Percentiles rank a stretch among this genome's conserved stretches.
Conservation (phyloP, 805 yeast species). For the Candida khao-thaluensis region DNA sequence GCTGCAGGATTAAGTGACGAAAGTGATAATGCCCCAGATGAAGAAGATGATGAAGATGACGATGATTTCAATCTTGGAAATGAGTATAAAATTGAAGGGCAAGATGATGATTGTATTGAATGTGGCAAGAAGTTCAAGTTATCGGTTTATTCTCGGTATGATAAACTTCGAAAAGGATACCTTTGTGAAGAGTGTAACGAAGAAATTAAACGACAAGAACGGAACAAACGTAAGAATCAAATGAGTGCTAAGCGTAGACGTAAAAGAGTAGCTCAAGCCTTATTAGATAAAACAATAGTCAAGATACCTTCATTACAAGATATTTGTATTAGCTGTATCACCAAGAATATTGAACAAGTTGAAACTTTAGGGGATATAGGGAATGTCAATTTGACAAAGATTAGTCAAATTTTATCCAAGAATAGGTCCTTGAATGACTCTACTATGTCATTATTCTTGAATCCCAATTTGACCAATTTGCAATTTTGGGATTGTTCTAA, state of each 20-base stretch:
- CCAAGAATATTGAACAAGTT: conserved; percentile 66
- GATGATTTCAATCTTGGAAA: conserved; percentile 15
- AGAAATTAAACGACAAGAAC: conserved; percentile 38
- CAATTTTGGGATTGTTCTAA: conserved; percentile 94
- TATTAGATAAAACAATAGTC: conserved; percentile 68
- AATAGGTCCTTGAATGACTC: conserved; percentile 75
- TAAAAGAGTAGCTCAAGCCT: conserved; percentile 78
- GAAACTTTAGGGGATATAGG: conserved; percentile 90
- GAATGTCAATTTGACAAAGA: conserved; percentile 61
- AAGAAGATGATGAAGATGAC: conserved; percentile 23
- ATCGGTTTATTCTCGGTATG: conserved; percentile 62
- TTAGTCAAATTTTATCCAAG: conserved; percentile 73
- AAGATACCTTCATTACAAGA: conserved; percentile 76
- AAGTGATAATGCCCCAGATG: conserved; percentile 17
- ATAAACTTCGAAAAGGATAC: conserved; percentile 57
- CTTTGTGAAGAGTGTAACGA: conserved; percentile 63
- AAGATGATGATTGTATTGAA: conserved; percentile 58
- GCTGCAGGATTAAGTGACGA: conserved; percentile 17
- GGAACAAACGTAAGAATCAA: conserved; percentile 50
- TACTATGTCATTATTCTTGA: conserved; percentile 73
- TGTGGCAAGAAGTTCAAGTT: conserved; percentile 61
- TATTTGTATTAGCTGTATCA: conserved; percentile 66
- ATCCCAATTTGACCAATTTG: conserved; percentile 52
- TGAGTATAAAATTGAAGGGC: conserved; percentile 40
- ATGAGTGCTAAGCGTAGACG: conserved; percentile 68